Percentiles rank a stretch among this genome's conserved stretches.
phyloP scores from a whole-genome alignment of 805 yeast genomes.

The Myxozyma geophila region DNA sequence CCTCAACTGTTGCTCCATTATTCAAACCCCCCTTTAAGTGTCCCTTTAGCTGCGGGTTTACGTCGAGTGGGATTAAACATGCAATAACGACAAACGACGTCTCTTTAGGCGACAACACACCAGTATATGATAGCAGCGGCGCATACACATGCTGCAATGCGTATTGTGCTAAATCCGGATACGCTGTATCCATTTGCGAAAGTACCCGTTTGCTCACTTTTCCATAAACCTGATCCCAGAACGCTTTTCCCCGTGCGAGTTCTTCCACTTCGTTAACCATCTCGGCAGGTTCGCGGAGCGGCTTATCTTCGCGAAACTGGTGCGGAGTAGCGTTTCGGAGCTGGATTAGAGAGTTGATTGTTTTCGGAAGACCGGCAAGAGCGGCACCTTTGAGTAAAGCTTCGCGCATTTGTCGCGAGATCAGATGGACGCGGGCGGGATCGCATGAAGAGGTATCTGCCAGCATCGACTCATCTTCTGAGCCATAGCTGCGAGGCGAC shows the following conservation, averaged over 20 bases:
- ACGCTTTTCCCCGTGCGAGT: conserved; percentile 57
- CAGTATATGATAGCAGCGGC: conserved; percentile 72
- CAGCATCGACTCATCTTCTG: conserved; percentile 27
- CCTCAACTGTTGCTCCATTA: conserved; percentile 70
- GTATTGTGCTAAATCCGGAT: conserved; percentile 83
- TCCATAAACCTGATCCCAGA: conserved; percentile 77
- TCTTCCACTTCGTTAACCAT: conserved; percentile 19
- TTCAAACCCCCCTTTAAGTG: conserved; percentile 86
- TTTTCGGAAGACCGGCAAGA: conserved; percentile 79
- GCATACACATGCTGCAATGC: conserved; percentile 76
- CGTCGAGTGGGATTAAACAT: conserved; percentile 87
- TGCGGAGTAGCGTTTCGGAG: conserved; percentile 69
- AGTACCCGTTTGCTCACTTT: conserved; percentile 72
- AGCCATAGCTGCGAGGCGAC: conserved; percentile 20
- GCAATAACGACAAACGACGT: conserved; percentile 79
- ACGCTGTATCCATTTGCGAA: conserved; percentile 69
- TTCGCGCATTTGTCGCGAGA: conserved; percentile 69
- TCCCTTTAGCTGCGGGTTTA: conserved; percentile 89
- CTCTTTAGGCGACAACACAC: conserved; percentile 64
- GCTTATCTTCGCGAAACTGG: conserved; percentile 46
- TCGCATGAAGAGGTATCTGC: conserved; percentile 19
- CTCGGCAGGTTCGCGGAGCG: conserved; percentile 1
- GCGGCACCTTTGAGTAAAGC: conserved; percentile 79
- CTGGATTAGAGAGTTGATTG: conserved; percentile 75
- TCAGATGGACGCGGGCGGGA: conserved; percentile 38